Evolutionary conservation across 2,329 filamentous ascomycete species (phyloP).

Genomic region (Ceratocystis destructans): DNA sequence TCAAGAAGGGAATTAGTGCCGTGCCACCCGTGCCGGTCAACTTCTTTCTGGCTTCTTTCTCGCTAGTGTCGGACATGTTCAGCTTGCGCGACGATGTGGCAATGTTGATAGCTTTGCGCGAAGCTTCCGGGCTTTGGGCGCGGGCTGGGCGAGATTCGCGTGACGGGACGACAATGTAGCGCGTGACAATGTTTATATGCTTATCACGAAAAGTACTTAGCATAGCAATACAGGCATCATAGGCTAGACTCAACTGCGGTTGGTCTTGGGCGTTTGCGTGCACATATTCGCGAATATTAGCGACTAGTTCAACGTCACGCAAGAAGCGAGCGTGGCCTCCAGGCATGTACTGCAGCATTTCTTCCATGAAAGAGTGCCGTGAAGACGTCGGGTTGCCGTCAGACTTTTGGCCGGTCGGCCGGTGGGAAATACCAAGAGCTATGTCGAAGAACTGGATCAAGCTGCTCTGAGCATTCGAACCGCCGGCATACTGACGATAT

Average conservation of each 20-base stretch:
- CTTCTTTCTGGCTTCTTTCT: slow-evolving; percentile 16
- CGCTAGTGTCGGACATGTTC: slow-evolving; percentile 17
- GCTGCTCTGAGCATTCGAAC: slow-evolving; percentile 93
- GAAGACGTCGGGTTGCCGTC: slow-evolving; percentile 33
- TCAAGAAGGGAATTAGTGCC: slow-evolving; percentile 84
- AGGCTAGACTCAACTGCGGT: slow-evolving; percentile 59
- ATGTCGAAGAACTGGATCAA: slow-evolving; percentile 97
- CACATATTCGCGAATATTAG: slow-evolving; percentile 81
- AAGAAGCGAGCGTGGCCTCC: slow-evolving; percentile 83
- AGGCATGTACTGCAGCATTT: slow-evolving; percentile 97
- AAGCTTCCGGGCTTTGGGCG: slow-evolving; percentile 42
- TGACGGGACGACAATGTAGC: slow-evolving; percentile 86
- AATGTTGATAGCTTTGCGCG: slow-evolving; percentile 43
- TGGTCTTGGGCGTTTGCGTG: slow-evolving; percentile 43
- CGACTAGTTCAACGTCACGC: slow-evolving; percentile 59
- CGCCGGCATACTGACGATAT: slow-evolving; percentile 79
- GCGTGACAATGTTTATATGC: slow-evolving; percentile 89
- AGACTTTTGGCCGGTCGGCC: slow-evolving; percentile 58
- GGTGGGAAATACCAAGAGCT: slow-evolving; percentile 75
- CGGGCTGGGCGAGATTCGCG: slow-evolving; percentile 56
- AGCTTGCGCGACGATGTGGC: slow-evolving; percentile 42
- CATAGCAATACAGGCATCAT: slow-evolving; percentile 74
- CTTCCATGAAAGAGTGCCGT: slow-evolving; percentile 80
- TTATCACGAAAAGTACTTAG: slow-evolving; percentile 65
- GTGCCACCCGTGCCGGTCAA: slow-evolving; percentile 88